Percentiles rank a stretch among this genome's conserved stretches.
Evolutionary conservation across 2,329 filamentous ascomycete genomes (phyloP).

Genomic region (Verticillium isaacii): DNA sequence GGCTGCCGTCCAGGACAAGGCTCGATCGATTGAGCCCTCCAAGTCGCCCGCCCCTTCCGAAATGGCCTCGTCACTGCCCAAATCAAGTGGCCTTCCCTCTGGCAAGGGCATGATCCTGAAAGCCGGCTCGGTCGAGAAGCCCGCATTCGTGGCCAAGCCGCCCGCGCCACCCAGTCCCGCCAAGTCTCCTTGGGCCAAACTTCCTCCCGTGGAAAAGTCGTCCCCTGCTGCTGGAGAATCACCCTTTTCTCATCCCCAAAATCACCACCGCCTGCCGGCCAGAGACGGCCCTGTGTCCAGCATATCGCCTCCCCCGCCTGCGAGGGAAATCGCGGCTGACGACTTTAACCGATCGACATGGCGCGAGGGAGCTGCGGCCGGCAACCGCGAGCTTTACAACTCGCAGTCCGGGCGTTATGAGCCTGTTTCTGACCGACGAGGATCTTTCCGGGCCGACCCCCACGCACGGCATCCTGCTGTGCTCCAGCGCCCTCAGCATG

Average conservation of each 20-base stretch:
- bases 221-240: slow-evolving; percentile 63
- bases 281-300: slow-evolving; percentile 40
- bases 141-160: slow-evolving; percentile 68
- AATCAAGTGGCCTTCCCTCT: slow-evolving; percentile 41
- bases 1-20: slow-evolving; percentile 33
- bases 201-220: slow-evolving; percentile 80
- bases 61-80: slow-evolving; percentile 35
- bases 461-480: slow-evolving; percentile 69
- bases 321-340: slow-evolving; percentile 87
- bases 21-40: slow-evolving; percentile 26
- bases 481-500: slow-evolving; percentile 67
- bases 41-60: slow-evolving; percentile 23
- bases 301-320: slow-evolving; percentile 42
- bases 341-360: slow-evolving; percentile 84
- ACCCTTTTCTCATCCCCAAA: slow-evolving; percentile 26
- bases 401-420: slow-evolving; percentile 94
- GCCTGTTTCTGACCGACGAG: slow-evolving; percentile 74
- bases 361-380: slow-evolving; percentile 62
- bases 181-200: slow-evolving; percentile 86
- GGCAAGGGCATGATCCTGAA: slow-evolving; percentile 63
- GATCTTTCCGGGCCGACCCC: slow-evolving; percentile 61
- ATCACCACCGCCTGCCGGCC: slow-evolving; percentile 3
- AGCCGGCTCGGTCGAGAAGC: slow-evolving; percentile 60
- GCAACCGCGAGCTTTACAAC: slow-evolving; percentile 79
- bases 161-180: slow-evolving; percentile 62